Evolutionary conservation across 176 grass and related monocot species (phyloP), one percentile per base, ranked within the genome.

Genomic region (Echinochloa phyllopogon): DNA sequence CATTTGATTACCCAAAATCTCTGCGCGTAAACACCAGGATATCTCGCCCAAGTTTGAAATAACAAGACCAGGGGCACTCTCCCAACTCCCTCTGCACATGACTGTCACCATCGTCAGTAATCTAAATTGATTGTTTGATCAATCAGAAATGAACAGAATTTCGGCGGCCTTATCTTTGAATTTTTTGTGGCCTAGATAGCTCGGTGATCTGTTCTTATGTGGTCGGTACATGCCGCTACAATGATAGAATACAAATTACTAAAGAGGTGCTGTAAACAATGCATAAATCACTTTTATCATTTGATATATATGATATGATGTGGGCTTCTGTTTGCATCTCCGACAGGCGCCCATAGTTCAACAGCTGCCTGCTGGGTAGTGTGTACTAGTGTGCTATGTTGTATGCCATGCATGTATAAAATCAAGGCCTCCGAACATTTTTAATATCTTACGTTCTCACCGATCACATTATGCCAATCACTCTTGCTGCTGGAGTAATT

Each of bases 81-180:
- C 82, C 75, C 53, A 87, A 89, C 87, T 51, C 70, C 74, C 69
- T 23, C 29, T 84, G 74, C 84, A 92, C 90, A 92, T 92, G 87
- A 84, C 44, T 57, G 68, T 89, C 91, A 42, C 84, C 84, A 62
- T 87, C 87, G 58, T 92, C 91, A 72, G 14, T 27, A 71, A 72
- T 45, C 61, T 59, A 82, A 29, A 53, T 65, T 50, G 39, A 43
- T 65, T 72, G 44, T 39, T 56, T 45, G 49, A 56, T 65, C 45
- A 49, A 42, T 78, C 44, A 18, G 10, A 41, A 72, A 51, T 14
- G 43, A 39, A 25, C 27, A 25, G 8, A 21, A 57, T 45, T 61
- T 49, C 3, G 18, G 1, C 6, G 11, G 3, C 17, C 6, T 62
- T 40, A 49, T 41, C 12, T 63, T 79, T 37, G n/a, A 72, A 20